Evolutionary conservation across 306 rosid species (phyloP).

Genomic region (Oxytropis ochrocephala): DNA sequence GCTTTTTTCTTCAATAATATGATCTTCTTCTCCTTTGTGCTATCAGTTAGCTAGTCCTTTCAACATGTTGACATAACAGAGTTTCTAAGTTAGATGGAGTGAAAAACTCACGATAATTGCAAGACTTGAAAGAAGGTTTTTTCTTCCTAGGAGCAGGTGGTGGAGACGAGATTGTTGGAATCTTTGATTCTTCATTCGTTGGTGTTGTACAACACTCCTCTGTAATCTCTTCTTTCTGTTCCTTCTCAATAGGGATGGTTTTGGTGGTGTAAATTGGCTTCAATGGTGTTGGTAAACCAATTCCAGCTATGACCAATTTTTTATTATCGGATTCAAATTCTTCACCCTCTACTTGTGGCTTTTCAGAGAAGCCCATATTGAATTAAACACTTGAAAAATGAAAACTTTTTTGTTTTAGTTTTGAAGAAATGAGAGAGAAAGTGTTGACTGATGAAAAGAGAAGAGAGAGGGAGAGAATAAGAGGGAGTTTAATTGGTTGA

Average conservation of each 20-base stretch:
- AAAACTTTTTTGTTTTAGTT: background rate
- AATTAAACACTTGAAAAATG: background rate
- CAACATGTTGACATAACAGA: slow-evolving; percentile 53
- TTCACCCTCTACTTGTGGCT: slow-evolving; percentile 33
- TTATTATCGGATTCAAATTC: slow-evolving; percentile 32
- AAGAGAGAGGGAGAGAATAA: background rate
- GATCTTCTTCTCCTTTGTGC: no score
- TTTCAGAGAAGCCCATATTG: slow-evolving; percentile 57
- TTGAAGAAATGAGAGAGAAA: slow-evolving; percentile 35
- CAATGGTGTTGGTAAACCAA: slow-evolving; percentile 50
- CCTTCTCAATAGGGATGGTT: background rate
- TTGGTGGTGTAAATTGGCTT: slow-evolving; percentile 41
- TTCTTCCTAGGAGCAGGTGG: slow-evolving; percentile 80
- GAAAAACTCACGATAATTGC: slow-evolving; percentile 55
- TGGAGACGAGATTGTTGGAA: slow-evolving; percentile 60
- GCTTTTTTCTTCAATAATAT: background rate
- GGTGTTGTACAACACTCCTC: slow-evolving; percentile 58
- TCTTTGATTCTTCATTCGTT: slow-evolving; percentile 48
- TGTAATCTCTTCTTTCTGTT: background rate
- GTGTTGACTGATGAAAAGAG: slow-evolving; percentile 18
- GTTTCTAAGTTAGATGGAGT: slow-evolving; percentile 68
- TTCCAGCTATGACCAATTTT: slow-evolving; percentile 70
- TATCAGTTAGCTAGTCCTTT: slow-evolving; percentile 39
- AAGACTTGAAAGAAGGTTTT: slow-evolving; percentile 50
- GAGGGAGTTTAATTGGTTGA: no score